Evolutionary conservation across 1,284 basidiomycete genomes (phyloP).

Genomic region (Thecaphora thlaspeos): DNA sequence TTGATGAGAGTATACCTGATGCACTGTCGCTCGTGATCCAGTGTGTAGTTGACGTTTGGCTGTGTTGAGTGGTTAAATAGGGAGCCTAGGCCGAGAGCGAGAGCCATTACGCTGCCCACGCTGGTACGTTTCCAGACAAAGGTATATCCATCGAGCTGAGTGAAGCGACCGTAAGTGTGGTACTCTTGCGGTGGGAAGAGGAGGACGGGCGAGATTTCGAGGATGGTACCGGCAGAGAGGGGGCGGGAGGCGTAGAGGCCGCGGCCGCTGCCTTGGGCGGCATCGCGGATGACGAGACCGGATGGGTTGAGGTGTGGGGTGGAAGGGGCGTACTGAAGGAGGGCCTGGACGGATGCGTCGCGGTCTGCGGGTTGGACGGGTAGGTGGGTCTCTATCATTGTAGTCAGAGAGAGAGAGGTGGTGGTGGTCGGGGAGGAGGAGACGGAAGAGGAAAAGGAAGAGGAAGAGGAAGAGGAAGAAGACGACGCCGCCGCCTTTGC

Average conservation of each 20-base stretch:
- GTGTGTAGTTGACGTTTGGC: slow-evolving; percentile 72
- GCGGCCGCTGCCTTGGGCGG: slow-evolving; percentile 14
- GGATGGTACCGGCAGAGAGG: slow-evolving; percentile 63
- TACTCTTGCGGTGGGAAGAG: slow-evolving; percentile 68
- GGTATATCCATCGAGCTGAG: slow-evolving; percentile 77
- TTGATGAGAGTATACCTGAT: slow-evolving; percentile 70
- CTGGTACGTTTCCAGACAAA: slow-evolving; percentile 70
- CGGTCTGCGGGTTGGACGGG: slow-evolving; percentile 8
- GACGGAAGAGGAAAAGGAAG: too few relatives aligned
- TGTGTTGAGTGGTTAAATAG: slow-evolving; percentile 72
- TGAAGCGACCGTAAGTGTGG: slow-evolving; percentile 60
- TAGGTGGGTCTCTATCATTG: slow-evolving; percentile 29
- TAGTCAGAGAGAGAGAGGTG: not conserved
- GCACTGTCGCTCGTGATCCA: slow-evolving; percentile 63
- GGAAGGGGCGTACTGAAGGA: slow-evolving; percentile 15
- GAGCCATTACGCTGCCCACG: slow-evolving; percentile 65
- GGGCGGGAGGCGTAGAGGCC: slow-evolving; percentile 37
- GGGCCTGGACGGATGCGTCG: slow-evolving; percentile 7
- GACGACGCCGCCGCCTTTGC: too few relatives aligned
- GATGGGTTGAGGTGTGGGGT: slow-evolving; percentile 44
- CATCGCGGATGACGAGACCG: slow-evolving; percentile 23
- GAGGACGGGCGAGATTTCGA: slow-evolving; percentile 85
- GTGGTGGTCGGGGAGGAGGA: too few relatives aligned
- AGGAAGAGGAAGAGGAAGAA: too few relatives aligned
- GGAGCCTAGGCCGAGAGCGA: slow-evolving; percentile 81